Evolutionary conservation across 2,329 filamentous ascomycete species (phyloP), one percentile per base, ranked within the genome.

Genomic region (Fusarium sp.): DNA sequence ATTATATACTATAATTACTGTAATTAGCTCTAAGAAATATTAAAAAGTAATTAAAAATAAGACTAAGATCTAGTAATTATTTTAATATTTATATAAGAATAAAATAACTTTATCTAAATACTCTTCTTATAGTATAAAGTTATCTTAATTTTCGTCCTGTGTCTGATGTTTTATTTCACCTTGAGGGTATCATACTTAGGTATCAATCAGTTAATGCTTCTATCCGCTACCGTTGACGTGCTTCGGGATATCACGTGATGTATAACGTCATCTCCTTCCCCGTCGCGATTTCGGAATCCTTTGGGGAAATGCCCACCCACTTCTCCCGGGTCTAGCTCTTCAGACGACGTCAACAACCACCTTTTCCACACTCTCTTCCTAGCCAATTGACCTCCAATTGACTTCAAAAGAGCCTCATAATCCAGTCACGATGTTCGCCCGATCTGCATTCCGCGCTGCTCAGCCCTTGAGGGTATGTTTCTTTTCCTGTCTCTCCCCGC

Each of bases 381-480:
- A 52, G 56, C 50, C 65, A 75, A 71, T 72, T 67, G 48, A 52
- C 37, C 67, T 27, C 68, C 73, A 73, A 74, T 75, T 67, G 68
- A 54, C 50, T 48, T 62, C 27, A 48, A 23, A 37, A 37, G 45
- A 71, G 46, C 45, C 70, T 65, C 44, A 52, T 52, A 61, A 67
- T 51, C 50, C 48, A 62, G 41, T 56, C 70, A 87, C 76, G 70
- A 91, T 93, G 89, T 90, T 92, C 76, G 84, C 90, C 65, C 84
- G 90, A 83, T 84, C 88, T 74, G 82, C 84, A 68, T 84, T 91
- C 76, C 86, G 89, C 76, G 85, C 84, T 72, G 85, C 85, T 54
- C 87, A 88, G 81, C 89, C 90, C 70, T 78, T 92, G 71, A 86
- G 86, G 82, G 90, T 92, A 82, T 77, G 86, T 73, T 57, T 35